Evolutionary conservation across 768 basidiomycete genomes (phyloP), one percentile per base, ranked within the genome.

Genomic region (Boletus edulis): DNA sequence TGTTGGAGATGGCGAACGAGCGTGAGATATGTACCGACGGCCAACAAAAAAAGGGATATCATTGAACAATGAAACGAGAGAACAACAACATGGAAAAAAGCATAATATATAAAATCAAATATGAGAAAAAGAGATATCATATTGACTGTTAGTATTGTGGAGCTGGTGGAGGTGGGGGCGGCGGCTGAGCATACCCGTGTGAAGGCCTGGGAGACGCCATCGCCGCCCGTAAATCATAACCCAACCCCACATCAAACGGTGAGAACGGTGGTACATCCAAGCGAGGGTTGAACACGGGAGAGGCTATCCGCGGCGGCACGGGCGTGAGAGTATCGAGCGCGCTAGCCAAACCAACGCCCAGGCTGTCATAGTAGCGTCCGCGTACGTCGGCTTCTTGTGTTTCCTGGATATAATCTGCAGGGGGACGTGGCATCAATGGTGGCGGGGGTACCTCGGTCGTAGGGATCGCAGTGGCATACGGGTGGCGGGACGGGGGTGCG

Each of bases 381-480:
- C 86, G 79, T 15, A 79, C 73, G 60, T 92, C 87, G 60, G 86
- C 89, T 60, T 86, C 85, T 56, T 81, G 85, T 17, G 90, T 92
- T 72, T 92, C 87, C 58, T 86, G 82, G 56, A 93, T 90, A 66
- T 92, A 92, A 51, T 88, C 85, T 7, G 68, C 82, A 10, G 90
- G 91, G 1, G 90, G 91, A 48, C 85, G 83, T 3, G 90, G 91
- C 75, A 80, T 73, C 57, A 92, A 72, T 9, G 90, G 90, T 1
- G 89, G 89, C 0, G 87, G 89, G 0, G 75, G 74, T 5, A 73
- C 57, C 10, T 56, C 52, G 40, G 9, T 49, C 17, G 46, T 43
- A 9, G 63, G 56, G 0, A 45, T 62, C n/a, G 51, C 60, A 5
- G 42, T 46, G 15, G 61, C 61, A 20, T 62, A 59, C 1, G 60